A percentile compares a stretch with the other conserved stretches of the same genome.
Evolutionary conservation across 306 rosid genomes (phyloP).

Genomic region (Alnus rubra): DNA sequence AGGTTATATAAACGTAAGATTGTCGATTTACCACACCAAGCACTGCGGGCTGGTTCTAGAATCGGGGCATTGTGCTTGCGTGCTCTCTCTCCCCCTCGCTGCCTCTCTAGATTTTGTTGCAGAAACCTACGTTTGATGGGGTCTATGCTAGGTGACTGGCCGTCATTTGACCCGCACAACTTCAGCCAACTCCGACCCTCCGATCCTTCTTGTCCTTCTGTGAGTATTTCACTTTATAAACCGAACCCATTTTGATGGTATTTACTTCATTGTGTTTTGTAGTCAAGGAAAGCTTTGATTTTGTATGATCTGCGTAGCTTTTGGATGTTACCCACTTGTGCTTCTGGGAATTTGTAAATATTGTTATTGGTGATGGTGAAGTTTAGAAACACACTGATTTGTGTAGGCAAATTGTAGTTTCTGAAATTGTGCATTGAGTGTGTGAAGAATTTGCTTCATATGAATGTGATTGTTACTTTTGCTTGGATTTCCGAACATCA

Average conservation of each 20-base stretch:
- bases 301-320: constrained; percentile 14
- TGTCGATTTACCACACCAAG: neutral
- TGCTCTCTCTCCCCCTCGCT: constrained; percentile 10
- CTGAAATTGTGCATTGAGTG: constrained; percentile 20
- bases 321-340: neutral
- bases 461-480: constrained; percentile 9
- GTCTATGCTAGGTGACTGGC: constrained; percentile 81
- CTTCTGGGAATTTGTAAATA: neutral
- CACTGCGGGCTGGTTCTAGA: constrained; percentile 15
- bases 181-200: constrained; percentile 91
- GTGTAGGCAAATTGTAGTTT: constrained; percentile 5
- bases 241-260: constrained; percentile 7
- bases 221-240: constrained; percentile 42
- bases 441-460: constrained; percentile 6
- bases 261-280: constrained; percentile 23
- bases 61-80: constrained; percentile 20
- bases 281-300: constrained; percentile 13
- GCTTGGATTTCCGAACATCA: too few species aligned
- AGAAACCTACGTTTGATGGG: constrained; percentile 52
- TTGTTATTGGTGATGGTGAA: neutral
- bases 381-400: neutral
- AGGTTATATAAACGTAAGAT: neutral
- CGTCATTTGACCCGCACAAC: constrained; percentile 88
- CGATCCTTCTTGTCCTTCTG: constrained; percentile 85
- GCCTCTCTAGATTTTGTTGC: constrained; percentile 26